Base-by-base conservation (phyloP, 2,329 filamentous ascomycete species). In the Penicillium sp. region DNA sequence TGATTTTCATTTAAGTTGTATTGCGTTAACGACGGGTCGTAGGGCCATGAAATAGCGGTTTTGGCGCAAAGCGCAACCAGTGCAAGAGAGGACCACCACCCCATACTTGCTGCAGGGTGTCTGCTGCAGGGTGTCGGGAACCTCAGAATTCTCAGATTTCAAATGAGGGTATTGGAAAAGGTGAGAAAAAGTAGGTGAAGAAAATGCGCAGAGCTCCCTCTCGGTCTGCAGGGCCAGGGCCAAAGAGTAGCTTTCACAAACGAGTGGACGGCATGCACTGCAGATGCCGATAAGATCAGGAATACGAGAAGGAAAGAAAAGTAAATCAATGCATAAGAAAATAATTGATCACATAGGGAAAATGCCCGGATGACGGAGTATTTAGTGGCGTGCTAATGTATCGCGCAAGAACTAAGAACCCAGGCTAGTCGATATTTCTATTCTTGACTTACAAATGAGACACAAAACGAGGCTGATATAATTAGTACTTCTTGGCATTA, bases 1-100 rank as follows among this genome's bases (percentile, higher is more conserved):
- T 80, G 67, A 67, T 87, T 86, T 59, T 76, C 73, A 68, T 88
- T 88, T 53, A 87, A 74, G 64, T 87, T 88, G 72, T 79, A 86
- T 33, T 80, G 76, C 27, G 77, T 73, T 51, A 82, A 73, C 11
- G 69, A 71, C 46, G 79, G 75, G 55, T 82, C 79, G 60, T 83
- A 85, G 31, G 74, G 75, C 73, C 73, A 76, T 40, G 63, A 63
- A 50, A 54, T 59, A 48, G 60, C 60, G 22, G 62, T 66, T 27
- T 62, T 53, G 51, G 63, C 70, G 53, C 69, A 70, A 48, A 69
- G 64, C 56, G 70, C 67, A 48, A 73, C 59, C 54, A 72, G 54
- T 31, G 65, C 57, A 57, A 64, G 54, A 49, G 64, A 55, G 53
- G 63, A 58, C 56, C 59, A 62, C 69, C 66, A 67, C 68, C 63